Base-by-base conservation (phyloP, 1,139 yeast genomes). In the Magnusiomyces tetraspermus region DNA sequence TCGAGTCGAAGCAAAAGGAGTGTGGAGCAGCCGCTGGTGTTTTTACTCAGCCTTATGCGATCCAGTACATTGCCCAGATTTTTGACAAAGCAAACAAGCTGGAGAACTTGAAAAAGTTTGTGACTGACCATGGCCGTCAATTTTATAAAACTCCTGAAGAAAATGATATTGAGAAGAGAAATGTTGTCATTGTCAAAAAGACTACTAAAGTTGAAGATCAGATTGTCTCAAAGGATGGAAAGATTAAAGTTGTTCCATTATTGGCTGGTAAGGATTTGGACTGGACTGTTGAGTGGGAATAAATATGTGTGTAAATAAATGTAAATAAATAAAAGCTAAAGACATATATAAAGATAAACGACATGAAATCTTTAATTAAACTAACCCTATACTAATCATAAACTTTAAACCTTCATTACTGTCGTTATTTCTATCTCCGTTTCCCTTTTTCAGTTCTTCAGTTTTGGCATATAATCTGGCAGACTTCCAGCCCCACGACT, bases 1-100 rank as follows among this genome's bases (percentile, higher is more conserved):
- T 86, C 33, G 78, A 79, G 59, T 80, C 81, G 55, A 92, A 92
- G 69, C 76, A 87, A 44, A 83, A 78, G 58, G 90, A 82, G 60
- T 72, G 75, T 40, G 94, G 92, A 23, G 97, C 92, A 15, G 90
- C 97, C 64, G 99, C 99, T 17, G 99, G 99, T 61, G 96, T 92
- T 17, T 92, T 79, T 70, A 87, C 97, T 2, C 98, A 92, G 67
- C 79, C 89, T 24, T 80, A 80, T 62, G 96, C 85, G 2, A 71
- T 92, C 36, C 76, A 89, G 21, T 92, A 92, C 61, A 74, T 92
- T 36, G 97, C 97, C 3, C 85, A 90, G 64, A 79, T 86, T 1
- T 94, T 94, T 64, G 96, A 86, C 26, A 70, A 75, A 54, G 76
- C 72, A 15, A 81, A 77, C 19, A 78, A 82, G 57, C 69, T 92